Evolutionary conservation across 371 early-diverging fungal genomes (phyloP).

Genomic region (Caulochytrium protostelioides): DNA sequence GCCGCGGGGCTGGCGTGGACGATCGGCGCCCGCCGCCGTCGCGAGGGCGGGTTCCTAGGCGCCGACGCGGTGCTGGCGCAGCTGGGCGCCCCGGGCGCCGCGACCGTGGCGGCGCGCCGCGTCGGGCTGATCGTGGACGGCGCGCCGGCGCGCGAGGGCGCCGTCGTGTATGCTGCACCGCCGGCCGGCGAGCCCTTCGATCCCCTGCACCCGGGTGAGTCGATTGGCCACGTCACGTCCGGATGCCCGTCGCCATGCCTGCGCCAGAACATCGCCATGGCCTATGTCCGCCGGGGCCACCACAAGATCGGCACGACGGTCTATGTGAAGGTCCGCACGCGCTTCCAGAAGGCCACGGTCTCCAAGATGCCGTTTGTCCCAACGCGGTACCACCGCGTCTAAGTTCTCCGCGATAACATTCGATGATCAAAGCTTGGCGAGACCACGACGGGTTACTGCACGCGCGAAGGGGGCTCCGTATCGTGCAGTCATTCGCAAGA

Average conservation of each 20-base stretch:
- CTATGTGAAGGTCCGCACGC: constrained; percentile 69
- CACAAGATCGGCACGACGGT: constrained; percentile 74
- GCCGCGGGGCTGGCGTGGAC: constrained; percentile 92
- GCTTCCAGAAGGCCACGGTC: constrained; percentile 53
- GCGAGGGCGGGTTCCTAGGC: constrained; percentile 30
- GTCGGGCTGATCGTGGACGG: constrained; percentile 78
- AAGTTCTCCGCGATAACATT: too few relatives aligned
- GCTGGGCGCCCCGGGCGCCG: constrained; percentile 60
- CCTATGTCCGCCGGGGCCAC: constrained; percentile 62
- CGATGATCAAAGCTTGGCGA: too few relatives aligned
- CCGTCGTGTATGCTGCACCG: not conserved
- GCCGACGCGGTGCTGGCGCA: constrained; percentile 61
- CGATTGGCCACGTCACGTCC: constrained; percentile 58
- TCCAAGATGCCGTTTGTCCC: constrained; percentile 92
- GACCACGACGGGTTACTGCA: too few relatives aligned
- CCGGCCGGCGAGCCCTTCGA: constrained; percentile 48
- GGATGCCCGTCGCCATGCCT: constrained; percentile 82
- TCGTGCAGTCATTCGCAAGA: too few relatives aligned
- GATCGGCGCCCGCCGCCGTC: constrained; percentile 33
- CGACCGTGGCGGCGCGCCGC: constrained; percentile 41
- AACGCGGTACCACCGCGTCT: constrained; percentile 38
- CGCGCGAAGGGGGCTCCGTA: too few relatives aligned
- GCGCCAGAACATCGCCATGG: constrained; percentile 94
- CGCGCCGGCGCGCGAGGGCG: constrained; percentile 69
- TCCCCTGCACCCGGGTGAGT: not conserved